Base-by-base conservation (phyloP, 306 rosid species). In the Heteromeles arbutifolia region DNA sequence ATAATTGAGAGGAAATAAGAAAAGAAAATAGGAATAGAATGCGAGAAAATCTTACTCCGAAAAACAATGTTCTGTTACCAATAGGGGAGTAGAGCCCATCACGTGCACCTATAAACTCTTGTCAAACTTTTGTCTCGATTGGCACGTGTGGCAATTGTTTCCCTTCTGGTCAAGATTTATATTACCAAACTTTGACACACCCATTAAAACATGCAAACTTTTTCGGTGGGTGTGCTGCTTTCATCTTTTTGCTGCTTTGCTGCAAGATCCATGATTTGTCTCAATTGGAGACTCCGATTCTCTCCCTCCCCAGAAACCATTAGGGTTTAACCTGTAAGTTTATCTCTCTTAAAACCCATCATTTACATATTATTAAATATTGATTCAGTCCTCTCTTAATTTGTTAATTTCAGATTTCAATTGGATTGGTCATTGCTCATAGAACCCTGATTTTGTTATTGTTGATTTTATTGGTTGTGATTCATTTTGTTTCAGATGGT, bases 231-330 rank as follows among this genome's bases (percentile, higher is more conserved):
- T 41, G 53, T 3, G 12, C 13, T 25, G 48, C 22, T 25, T 12
- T 65, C 26, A 32, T 56, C 19, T 70, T 71, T 71, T 13, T n/a
- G 45, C 68, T 59, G 68, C 69, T 74, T 32, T 13, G 44, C 68
- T 59, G 31, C 48, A 72, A 72, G 68, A 73, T 73, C 68, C 57
- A 15, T 39, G 26, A 26, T 39, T 73, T 25, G 72, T 44, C 39
- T 25, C 57, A 41, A 24, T 12, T 12, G 26, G 31, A 61, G 32
- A 25, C 57, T 25, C 57, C 8, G 19, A 9, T 43, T 7, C 34
- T 21, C 75, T 41, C 41, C 9, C 25, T 25, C 67, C 6, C 69
- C 28, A 65, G 10, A 58, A 34, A 4, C 26, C 22, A 3, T 5
- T 19, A 26, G 69, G 77, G 29, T 74, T 74, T 62, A 11, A 28